Evolutionary conservation across 2,329 filamentous ascomycete genomes (phyloP).

Genomic region (Fusarium longipes): DNA sequence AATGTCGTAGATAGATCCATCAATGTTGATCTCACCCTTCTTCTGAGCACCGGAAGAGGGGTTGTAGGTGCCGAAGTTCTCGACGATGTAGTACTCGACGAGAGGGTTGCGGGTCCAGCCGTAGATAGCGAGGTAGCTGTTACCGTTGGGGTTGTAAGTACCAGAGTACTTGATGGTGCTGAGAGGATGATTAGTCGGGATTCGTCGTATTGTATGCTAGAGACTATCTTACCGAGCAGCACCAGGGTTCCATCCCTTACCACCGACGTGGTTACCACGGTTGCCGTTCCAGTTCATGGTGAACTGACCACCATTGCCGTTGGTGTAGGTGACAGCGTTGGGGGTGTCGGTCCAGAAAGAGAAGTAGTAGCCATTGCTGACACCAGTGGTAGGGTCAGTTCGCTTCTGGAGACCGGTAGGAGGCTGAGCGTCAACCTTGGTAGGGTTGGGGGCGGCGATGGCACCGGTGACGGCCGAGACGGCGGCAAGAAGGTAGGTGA

Average conservation of each 20-base stretch:
- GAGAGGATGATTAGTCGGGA: slow-evolving; percentile 1
- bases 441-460: slow-evolving; percentile 35
- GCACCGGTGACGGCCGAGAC: slow-evolving; percentile 35
- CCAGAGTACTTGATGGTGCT: slow-evolving; percentile 47
- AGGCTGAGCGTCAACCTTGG: slow-evolving; percentile 40
- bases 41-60: slow-evolving; percentile 49
- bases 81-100: slow-evolving; percentile 55
- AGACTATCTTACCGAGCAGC: slow-evolving; percentile 46
- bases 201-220: background rate
- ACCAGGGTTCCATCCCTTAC: slow-evolving; percentile 45
- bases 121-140: slow-evolving; percentile 54
- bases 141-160: slow-evolving; percentile 50
- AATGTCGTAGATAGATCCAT: slow-evolving; percentile 54
- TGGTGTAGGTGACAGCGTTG: slow-evolving; percentile 58
- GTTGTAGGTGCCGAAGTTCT: slow-evolving; percentile 51
- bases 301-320: slow-evolving; percentile 58
- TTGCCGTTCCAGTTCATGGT: slow-evolving; percentile 56
- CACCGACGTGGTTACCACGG: slow-evolving; percentile 43
- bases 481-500: slow-evolving; percentile 39
- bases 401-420: slow-evolving; percentile 32
- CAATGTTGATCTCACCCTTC: slow-evolving; percentile 51
- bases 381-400: slow-evolving; percentile 52
- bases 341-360: slow-evolving; percentile 62
- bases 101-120: slow-evolving; percentile 54
- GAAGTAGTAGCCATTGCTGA: slow-evolving; percentile 57